Base-by-base conservation (phyloP, 306 rosid species). In the Malus sylvestris region DNA sequence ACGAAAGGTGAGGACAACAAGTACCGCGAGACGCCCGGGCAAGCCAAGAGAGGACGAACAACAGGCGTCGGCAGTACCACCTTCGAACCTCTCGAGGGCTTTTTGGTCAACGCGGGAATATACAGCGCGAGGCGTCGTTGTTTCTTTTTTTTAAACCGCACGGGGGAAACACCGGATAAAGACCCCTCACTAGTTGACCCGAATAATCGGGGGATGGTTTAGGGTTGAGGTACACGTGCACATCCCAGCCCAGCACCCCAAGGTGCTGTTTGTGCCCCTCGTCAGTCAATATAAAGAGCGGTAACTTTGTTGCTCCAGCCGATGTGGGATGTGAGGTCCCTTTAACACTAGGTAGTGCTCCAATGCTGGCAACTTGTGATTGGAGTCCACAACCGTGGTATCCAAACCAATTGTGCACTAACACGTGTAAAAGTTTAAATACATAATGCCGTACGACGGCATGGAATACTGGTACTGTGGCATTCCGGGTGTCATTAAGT, bases 261-360 rank as follows among this genome's bases (percentile, higher is more conserved):
- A 63, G 68, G 18, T 30, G 4, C 18, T 0, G 0, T 4, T 0
- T 0, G 0, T 0, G 0, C 0, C 20, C 19, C 19, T 4, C 15
- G 38, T 2, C 0, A 10, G 18, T 8, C 20, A 1, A 25, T 61
- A 61, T 61, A 61, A 61, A 27, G 19, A 25, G 20, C 35, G 15
- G 19, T 13, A 13, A 13, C 25, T 3, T 38, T 7, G 9, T 7
- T 38, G 42, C 42, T 7, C 42, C 42, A 38, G 42, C 42, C 42
- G 42, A 38, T 38, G 42, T 38, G 10, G 42, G 42, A 38, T 38
- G 42, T 7, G 42, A 38, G 9, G 42, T 7, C 42, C 10, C 42
- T 7, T 38, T 1, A 38, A 38, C 42, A 38, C 42, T 0, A 38
- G 42, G 42, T 9, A 38, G 42, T 7, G 9, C 42, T 38, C 42